Evolutionary conservation across 2,329 filamentous ascomycete species (phyloP), one percentile per base, ranked within the genome.

Genomic region (Tolypocladium inflatum): DNA sequence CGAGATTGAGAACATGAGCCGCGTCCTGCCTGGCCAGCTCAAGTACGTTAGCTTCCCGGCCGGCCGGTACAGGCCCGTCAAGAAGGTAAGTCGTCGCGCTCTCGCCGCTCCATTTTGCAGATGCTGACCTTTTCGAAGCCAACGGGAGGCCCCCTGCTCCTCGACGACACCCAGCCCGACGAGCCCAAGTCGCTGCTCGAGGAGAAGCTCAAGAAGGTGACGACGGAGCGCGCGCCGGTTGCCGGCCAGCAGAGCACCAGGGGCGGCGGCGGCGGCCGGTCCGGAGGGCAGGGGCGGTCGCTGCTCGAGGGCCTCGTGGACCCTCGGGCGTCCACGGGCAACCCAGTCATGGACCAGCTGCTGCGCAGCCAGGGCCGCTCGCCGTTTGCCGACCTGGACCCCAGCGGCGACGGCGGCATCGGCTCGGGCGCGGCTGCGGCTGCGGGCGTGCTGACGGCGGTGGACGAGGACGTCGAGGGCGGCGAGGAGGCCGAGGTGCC

Each of bases 1-100:
- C 71, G 91, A 97, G 63, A 83, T 99, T 61, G 90, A 94, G 70
- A 99, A 99, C 79, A 95, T 99, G 91, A 95, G 89, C 57, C 85
- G 94, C 66, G 91, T 99, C 41, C 83, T 99, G 54, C 94, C 92
- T 1, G 84, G 85, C 53, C 94, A 99, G 77, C 83, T 97, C 68
- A 96, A 96, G 78, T 97, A 93, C 73, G 90, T 99, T 69, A 96
- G 86, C 73, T 96, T 99, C 80, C 85, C 90, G 54, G 84, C 90
- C 62, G 89, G 90, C 52, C 87, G 95, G 65, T 99, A 97, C 75
- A 90, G 89, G 80, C 93, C 94, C 41, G 92, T 97, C 60, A 85
- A 85, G 74, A 82, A 96, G 84, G 90, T 93, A 76, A 80, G 73
- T 57, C 59, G 7, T 26, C 30, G 3, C 37, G 9, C 10, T 33